phyloP scores from a whole-genome alignment of 306 rosid species.

The Dalbergia oliveri region DNA sequence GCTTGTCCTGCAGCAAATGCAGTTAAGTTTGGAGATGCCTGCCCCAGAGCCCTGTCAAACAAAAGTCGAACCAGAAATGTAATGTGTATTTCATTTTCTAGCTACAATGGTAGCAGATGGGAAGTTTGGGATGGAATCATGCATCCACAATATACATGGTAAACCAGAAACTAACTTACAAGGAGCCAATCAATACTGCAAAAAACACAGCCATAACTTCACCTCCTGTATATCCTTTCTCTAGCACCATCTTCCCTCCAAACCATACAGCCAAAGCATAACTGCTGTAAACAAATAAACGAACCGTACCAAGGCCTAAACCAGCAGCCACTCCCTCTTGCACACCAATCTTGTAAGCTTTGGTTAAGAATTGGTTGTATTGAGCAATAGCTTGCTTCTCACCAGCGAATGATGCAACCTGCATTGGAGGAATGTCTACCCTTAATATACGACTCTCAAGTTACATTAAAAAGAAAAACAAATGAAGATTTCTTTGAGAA shows the following conservation, averaged over 20 bases:
- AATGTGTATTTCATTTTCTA: not conserved
- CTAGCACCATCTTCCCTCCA: slow-evolving; percentile 76
- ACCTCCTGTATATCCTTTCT: slow-evolving; percentile 77
- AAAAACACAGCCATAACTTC: slow-evolving; percentile 59
- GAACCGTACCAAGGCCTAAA: slow-evolving; percentile 62
- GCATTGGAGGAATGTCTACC: slow-evolving; percentile 24
- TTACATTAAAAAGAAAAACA: slow-evolving; percentile 16
- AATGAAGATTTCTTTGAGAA: slow-evolving; percentile 16
- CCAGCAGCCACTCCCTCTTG: slow-evolving; percentile 75
- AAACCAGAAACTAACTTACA: slow-evolving; percentile 58
- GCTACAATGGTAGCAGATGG: not conserved
- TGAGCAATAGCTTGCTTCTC: slow-evolving; percentile 71
- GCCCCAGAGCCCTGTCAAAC: slow-evolving; percentile 61
- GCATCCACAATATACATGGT: slow-evolving; percentile 11
- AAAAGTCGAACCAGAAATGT: slow-evolving; percentile 7
- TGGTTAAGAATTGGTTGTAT: slow-evolving; percentile 60
- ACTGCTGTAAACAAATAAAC: slow-evolving; percentile 55
- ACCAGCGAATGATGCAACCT: slow-evolving; percentile 86
- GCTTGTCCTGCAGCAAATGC: slow-evolving; percentile 70
- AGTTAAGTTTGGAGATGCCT: slow-evolving; percentile 62
- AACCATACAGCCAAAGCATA: slow-evolving; percentile 74
- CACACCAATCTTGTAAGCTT: slow-evolving; percentile 75
- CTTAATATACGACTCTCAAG: slow-evolving; percentile 1
- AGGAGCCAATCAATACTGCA: slow-evolving; percentile 69
- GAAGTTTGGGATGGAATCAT: not conserved